Percentiles rank a stretch among this genome's conserved stretches.
Evolutionary conservation across 106 monocot species (phyloP).

Genomic region (Dioscorea zingiberensis): DNA sequence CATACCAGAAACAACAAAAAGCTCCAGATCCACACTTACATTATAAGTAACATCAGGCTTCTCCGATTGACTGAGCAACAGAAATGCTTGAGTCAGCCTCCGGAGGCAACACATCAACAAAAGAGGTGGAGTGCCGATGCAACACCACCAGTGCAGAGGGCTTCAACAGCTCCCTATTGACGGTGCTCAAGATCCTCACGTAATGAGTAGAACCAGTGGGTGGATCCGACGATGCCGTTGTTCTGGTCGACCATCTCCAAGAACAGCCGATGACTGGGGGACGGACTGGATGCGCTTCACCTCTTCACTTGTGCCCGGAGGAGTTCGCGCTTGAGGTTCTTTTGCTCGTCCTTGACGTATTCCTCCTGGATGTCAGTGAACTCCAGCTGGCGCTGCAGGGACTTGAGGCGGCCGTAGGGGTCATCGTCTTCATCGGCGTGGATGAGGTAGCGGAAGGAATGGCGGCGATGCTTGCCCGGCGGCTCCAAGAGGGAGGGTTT

Average conservation of each 20-base stretch:
- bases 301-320: conserved; percentile 97
- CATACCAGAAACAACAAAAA: too few relatives aligned
- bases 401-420: conserved; percentile 81
- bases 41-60: conserved; percentile 73
- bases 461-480: conserved; percentile 36
- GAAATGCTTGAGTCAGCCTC: conserved; percentile 97
- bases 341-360: conserved; percentile 99
- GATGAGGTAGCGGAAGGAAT: background rate
- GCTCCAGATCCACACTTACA: conserved; percentile 23
- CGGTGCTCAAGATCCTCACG: conserved; percentile 87
- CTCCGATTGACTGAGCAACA: conserved; percentile 60
- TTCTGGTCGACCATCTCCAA: conserved; percentile 99
- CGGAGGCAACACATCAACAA: conserved; percentile 90
- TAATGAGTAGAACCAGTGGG: conserved; percentile 97
- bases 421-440: conserved; percentile 51
- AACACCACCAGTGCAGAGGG: conserved; percentile 94
- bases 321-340: conserved; percentile 98
- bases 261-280: conserved; percentile 95
- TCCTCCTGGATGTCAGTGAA: conserved; percentile 97
- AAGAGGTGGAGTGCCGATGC: conserved; percentile 91
- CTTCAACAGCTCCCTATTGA: conserved; percentile 89
- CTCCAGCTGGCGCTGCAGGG: conserved; percentile 83
- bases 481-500: conserved; percentile 23
- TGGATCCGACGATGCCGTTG: conserved; percentile 96
- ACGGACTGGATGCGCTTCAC: conserved; percentile 99